Conservation (phyloP, 331 rosid species). For the Cydonia oblonga region DNA sequence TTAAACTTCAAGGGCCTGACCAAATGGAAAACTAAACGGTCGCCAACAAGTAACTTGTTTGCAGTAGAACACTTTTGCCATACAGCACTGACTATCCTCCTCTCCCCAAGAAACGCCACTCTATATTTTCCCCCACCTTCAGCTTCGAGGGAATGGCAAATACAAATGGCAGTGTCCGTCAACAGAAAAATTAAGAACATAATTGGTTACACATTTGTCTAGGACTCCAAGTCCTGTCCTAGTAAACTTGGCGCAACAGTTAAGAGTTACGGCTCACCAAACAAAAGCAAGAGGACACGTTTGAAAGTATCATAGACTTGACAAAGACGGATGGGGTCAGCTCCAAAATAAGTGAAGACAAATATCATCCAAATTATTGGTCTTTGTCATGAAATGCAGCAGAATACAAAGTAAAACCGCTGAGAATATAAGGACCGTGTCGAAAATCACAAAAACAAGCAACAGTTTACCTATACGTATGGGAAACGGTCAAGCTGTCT, state of each 20-base stretch:
- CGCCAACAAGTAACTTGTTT: not conserved
- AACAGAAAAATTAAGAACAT: not conserved
- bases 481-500: not conserved
- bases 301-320: constrained; percentile 1
- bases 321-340: not conserved
- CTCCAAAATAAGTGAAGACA: not conserved
- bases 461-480: not conserved
- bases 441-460: not conserved
- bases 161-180: not conserved
- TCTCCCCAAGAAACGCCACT: not conserved
- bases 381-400: not conserved
- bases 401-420: not conserved
- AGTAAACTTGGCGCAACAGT: not conserved
- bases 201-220: not conserved
- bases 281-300: not conserved
- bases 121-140: not conserved
- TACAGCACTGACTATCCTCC: not conserved
- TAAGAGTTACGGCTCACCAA: not conserved
- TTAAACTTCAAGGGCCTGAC: not conserved
- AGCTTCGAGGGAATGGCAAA: not conserved
- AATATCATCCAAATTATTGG: too few relatives aligned
- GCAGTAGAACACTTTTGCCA: not conserved
- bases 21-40: not conserved
- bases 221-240: not conserved
- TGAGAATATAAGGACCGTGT: not conserved